Evolutionary conservation across 163 green algal genomes (phyloP), one percentile per base, ranked within the genome.

Genomic region (Scenedesmus sp.): DNA sequence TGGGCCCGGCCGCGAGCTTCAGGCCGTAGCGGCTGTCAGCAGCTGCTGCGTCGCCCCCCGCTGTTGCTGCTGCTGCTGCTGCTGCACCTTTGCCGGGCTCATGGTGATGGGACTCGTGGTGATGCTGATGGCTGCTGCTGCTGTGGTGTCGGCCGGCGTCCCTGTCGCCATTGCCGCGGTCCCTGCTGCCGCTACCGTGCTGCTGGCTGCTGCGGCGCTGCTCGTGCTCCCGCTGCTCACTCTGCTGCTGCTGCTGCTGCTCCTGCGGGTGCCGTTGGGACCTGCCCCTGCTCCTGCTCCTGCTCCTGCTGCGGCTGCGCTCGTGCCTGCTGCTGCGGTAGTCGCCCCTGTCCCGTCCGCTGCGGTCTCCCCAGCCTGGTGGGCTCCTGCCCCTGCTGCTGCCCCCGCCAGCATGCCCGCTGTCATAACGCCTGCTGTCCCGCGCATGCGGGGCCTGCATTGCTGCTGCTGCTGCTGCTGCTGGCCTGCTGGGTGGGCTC

Each of bases 1-100:
- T 67, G 77, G 70, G 5, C 59, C 88, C 60, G 10, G 57, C 55
- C 4, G 64, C 60, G 5, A 88, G 20, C 12, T 92, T 73, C 54
- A 88, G 18, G 7, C 91, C 90, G 70, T 93, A 88, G 4, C 60
- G 7, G 26, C 77, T n/a, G 76, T 81, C 60, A n/a, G 13, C 77
- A 56, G 15, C 77, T 46, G 4, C 87, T 26, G 16, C 18, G 23
- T 77, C 87, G 56, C 16, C 3, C 46, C 52, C 67, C 4, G 66
- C 67, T n/a, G 34, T 16, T 34, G 55, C 54, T 16, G 66, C 67
- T n/a, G 34, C 55, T 34, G 55, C 54, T n/a, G n/a, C n/a, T n/a
- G n/a, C n/a, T n/a, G n/a, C n/a, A 2, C 82, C 82, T 18, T 10
- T 76, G 66, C 66, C 34, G 66, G 66, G 26, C 4, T 76, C 66